Evolutionary conservation across 768 basidiomycete genomes (phyloP), one percentile per base, ranked within the genome.

Genomic region (Amanita rubescens): DNA sequence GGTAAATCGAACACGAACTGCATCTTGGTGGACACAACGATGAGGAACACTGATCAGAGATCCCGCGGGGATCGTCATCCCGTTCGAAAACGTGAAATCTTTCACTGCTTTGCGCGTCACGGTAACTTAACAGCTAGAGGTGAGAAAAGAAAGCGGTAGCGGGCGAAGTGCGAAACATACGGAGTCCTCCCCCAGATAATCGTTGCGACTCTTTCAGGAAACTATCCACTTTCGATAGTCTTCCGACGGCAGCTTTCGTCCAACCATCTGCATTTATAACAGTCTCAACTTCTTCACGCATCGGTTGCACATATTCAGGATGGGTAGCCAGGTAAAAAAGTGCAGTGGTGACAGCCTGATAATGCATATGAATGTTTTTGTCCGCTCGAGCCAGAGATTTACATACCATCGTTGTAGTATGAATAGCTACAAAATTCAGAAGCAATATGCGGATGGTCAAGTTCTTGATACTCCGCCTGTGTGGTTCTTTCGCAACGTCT

Each of bases 171-270:
- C 8, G 5, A 4, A 11, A 22, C 33, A 10, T 58, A 73, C 71
- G 15, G 24, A 55, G 59, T 8, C 7, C 35, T 20, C 27, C 27
- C 8, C 65, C 63, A 4, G 61, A 61, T 22, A 63, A 52, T 3
- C 72, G 64, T 42, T 63, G 62, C 0, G 69, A 70, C 50, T 77
- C 77, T 30, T 70, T 68, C 10, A 76, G 53, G 58, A 76, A 75
- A 53, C 76, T 78, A 53, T 77, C 75, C 15, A 76, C 43, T 54
- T 72, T 71, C 50, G 67, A 61, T 67, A 78, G 68, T 45, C 71
- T 70, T 3, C 61, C 61, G 15, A 76, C 53, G 0, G 67, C 61
- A 7, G 60, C 59, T 50, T 71, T 72, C 0, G 63, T 60, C 67
- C 72, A 77, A 27, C 69, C 75, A 25, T 75, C 67, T 3, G 63